Conservation (phyloP, 2,329 filamentous ascomycete species). For the Colletotrichum sp. region DNA sequence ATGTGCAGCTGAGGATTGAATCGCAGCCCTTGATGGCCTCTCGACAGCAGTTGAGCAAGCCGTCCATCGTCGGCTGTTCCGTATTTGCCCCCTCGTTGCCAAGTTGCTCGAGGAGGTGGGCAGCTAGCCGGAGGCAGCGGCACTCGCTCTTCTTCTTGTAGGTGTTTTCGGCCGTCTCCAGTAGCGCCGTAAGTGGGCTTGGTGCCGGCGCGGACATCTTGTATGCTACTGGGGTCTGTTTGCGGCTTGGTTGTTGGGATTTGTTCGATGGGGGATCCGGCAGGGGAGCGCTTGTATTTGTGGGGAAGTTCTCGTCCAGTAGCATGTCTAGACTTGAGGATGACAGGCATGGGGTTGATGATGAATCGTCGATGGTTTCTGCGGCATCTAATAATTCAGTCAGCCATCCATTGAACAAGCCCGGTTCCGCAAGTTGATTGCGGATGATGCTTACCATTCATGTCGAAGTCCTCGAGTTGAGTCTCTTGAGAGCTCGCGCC, state of each 20-base stretch:
- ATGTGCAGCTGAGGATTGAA: not conserved
- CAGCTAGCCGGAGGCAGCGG: not conserved
- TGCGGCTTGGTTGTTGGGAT: not conserved
- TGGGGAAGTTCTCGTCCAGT: not conserved
- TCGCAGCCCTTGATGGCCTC: constrained; percentile 3
- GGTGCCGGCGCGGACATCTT: not conserved
- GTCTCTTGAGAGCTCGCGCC: not conserved
- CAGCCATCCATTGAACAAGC: not conserved
- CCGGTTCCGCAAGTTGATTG: too few species aligned
- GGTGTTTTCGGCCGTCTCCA: not conserved
- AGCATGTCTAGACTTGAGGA: not conserved
- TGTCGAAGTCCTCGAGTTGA: not conserved
- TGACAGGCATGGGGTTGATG: not conserved
- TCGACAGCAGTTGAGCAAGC: not conserved
- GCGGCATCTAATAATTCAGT: not conserved
- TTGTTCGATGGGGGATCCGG: not conserved
- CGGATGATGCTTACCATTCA: not conserved
- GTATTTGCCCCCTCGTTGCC: not conserved
- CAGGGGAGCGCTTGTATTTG: not conserved
- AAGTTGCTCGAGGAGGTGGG: not conserved
- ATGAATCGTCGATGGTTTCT: not conserved
- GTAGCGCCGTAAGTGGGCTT: not conserved
- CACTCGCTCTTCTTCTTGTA: not conserved
- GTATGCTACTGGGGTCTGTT: not conserved
- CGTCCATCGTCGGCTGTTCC: not conserved